These are phyloP conservation scores for Scenedesmus sp. DNA, from an alignment of 163 green algal species.

Conservation along the genomic window DNA sequence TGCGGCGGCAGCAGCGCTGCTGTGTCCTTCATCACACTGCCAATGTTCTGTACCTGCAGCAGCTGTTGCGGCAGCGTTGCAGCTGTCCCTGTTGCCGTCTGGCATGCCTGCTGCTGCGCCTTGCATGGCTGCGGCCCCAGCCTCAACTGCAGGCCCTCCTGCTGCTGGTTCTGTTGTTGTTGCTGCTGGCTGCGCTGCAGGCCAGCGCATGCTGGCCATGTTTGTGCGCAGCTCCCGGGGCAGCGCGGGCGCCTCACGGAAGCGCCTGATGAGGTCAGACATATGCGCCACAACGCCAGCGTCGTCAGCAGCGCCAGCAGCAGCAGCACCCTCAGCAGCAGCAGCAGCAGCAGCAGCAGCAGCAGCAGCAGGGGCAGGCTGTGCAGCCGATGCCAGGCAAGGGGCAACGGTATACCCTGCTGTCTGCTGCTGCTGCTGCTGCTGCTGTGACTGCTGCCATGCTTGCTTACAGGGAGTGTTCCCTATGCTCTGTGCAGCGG, in stretches of 20 bases:
- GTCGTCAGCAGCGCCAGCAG: not conserved
- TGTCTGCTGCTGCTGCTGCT: slow-evolving; percentile 29
- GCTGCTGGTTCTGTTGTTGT: not conserved
- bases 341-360: not conserved
- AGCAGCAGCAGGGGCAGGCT: not conserved
- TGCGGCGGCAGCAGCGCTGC: not conserved
- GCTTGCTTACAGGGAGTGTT: not conserved
- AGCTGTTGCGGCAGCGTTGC: not conserved
- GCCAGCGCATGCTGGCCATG: not conserved
- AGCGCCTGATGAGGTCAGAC: slow-evolving; percentile 35
- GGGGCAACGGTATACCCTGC: not conserved
- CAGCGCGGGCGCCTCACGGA: slow-evolving; percentile 31
- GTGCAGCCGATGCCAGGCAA: not conserved
- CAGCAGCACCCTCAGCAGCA: not conserved
- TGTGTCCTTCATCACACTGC: not conserved
- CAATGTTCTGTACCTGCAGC: not conserved
- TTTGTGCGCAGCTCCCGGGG: slow-evolving; percentile 27
- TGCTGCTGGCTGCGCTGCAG: not conserved
- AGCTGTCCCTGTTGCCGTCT: not conserved
- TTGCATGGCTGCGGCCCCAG: not conserved
- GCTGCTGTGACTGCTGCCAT: slow-evolving; percentile 5
- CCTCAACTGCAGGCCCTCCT: not conserved
- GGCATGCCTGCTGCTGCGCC: not conserved
- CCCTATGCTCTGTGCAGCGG: not conserved
- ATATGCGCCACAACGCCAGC: not conserved